Base-by-base conservation (phyloP, 1,284 basidiomycete genomes). In the Bondarzewia mesenterica region DNA sequence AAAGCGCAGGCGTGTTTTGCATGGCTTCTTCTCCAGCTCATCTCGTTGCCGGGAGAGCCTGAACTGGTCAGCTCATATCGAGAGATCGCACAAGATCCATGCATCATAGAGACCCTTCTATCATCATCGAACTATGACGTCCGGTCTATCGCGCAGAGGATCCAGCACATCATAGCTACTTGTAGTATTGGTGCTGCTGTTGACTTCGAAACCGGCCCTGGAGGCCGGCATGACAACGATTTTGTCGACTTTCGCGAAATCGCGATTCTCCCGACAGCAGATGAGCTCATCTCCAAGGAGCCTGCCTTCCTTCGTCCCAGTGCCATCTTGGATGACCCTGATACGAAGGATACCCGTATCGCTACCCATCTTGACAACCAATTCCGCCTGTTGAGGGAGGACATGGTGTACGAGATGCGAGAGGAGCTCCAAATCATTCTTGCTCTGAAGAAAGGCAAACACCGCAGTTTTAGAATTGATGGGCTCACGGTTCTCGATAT, bases 181-280 rank as follows among this genome's bases (percentile, higher is more conserved):
- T 3, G 10, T n/a, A 10, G 3, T n/a, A 60, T 52, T 21, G 42
- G 41, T 23, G 51, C 54, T 22, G 52, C 55, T 5, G 58, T 49
- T 21, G 55, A 60, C 3, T 52, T 56, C 6, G 59, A 50, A 21
- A 55, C 59, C 2, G 63, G 61, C 6, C 70, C 82, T 0, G 82
- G 82, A 0, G 82, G 82, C 2, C 68, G 82, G 8, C 82, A 85
- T 52, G 78, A 82, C 53, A 84, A 85, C 49, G 82, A 85, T 57
- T 75, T 75, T 46, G 62, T 61, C 6, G 69, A 82, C 47, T 83
- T 79, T 54, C 73, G 75, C 8, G 51, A 73, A 5, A 78, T 85
- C 16, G 61, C 74, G 20, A 78, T 85, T 32, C 62, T 80, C 5
- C 82, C 82, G 0, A 80, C 80, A 1, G 68, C 75, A 0, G 73